Base-by-base conservation (phyloP, 2,329 filamentous ascomycete species). In the Alternaria angustiovoidea region DNA sequence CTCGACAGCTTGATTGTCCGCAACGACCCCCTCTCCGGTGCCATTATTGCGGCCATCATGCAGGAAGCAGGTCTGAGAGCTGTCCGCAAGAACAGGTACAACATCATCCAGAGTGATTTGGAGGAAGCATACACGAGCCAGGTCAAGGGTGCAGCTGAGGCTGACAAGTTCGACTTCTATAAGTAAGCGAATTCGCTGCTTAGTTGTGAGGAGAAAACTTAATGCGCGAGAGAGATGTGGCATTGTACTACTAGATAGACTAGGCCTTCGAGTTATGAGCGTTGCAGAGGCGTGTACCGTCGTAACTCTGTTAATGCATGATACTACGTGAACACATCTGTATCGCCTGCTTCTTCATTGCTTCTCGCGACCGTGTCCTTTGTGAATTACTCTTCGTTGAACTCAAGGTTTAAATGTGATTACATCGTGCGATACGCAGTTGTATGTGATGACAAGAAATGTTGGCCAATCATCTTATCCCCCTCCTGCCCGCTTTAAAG, bases 31-130 rank as follows among this genome's bases (percentile, higher is more conserved):
- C 84, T 99, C 49, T 96, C 92, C 49, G 95, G 95, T 72, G 95
- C 95, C 58, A 90, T 99, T 71, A 99, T 99, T 78, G 94, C 95
- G 48, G 95, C 95, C 52, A 97, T 99, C 78, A 99, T 99, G 95
- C 95, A 99, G 81, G 95, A 99, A 82, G 95, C 95, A 32, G 95
- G 95, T 68, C 85, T 99, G 70, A 88, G 94, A 68, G 94, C 94
- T 26, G 94, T 98, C 66, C 87, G 94, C 74, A 98, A 97, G 89
- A 98, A 99, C 82, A 86, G 95, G 74, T 99, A 99, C 83, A 98
- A 99, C 81, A 99, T 99, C 79, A 98, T 99, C 75, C 95, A 99
- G 84, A 89, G 87, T 64, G 95, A 99, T 81, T 84, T 99, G 65
- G 95, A 99, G 81, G 95, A 98, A 80, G 95, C 95, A 44, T 99